Evolutionary conservation across 164 flowering plant species (phyloP), one percentile per base, ranked within the genome.

Genomic region (Aristolochia fimbriata): DNA sequence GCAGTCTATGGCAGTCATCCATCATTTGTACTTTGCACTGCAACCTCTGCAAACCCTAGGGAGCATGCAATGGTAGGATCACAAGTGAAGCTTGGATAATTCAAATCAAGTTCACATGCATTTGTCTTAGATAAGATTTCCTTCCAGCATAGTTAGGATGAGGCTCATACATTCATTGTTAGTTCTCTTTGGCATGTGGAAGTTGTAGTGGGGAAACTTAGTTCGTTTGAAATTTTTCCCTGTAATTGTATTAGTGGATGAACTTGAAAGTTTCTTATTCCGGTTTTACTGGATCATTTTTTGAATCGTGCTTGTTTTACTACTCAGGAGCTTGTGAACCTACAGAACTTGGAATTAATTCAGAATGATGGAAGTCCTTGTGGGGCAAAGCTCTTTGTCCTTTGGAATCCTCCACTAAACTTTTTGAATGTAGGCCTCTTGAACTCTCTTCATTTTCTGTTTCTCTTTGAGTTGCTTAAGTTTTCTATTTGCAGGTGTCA

Each of bases 291-390:
- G 30, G 30, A 27, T 27, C 30, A 27, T 27, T 17, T 19, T 37
- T 52, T 24, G 15, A 31, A 56, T 52, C 50, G 55, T 47, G 37
- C 63, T 37, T 37, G 43, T 7, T 37, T 31, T 37, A 37, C 9
- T 37, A 3, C 43, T 3, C 73, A 90, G 98, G 92, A 93, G 70
- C 96, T 93, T 62, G 88, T 86, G 53, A 83, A 77, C 71, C 69
- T 93, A 30, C 65, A 83, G 47, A 69, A 80, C 21, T 15, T 86
- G 61, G 87, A 93, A 70, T 68, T 89, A 65, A 83, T 93, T 77
- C 75, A 87, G 62, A 83, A 86, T 71, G 98, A 93, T 79, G 98
- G 97, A 66, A 93, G 98, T 73, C 97, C 97, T 58, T 83, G 86
- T 68, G 83, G 85, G 51, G 70, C 78, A 58, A 93, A 93, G 77